Evolutionary conservation across 441 rosid genomes (phyloP), one percentile per base, ranked within the genome.

Genomic region (Bocquillonia castaneifolia): DNA sequence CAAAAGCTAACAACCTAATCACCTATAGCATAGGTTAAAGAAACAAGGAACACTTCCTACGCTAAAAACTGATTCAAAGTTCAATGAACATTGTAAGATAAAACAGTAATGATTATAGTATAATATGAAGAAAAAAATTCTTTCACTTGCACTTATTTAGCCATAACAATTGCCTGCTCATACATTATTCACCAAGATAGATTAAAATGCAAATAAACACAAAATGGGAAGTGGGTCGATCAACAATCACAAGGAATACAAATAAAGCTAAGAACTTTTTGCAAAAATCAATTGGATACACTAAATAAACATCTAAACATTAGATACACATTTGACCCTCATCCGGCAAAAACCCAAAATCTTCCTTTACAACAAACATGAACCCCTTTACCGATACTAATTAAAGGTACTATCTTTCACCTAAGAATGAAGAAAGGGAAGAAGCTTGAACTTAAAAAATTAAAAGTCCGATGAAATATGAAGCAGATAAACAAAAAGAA

Each of bases 161-260:
- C 42, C 31, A 5, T n/a, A 28, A 20, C n/a, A 42, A 52, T 10
- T 12, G 28, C 52, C 37, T 10, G 55, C 39, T 20, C 26, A 1
- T 28, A 10, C 26, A 66, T 40, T 42, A 40, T 28, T 66, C 51
- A 28, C 48, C 55, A 13, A 45, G 28, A 48, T 8, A 47, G 28
- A 64, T 25, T 32, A 14, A 57, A 18, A 37, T 0, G 10, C 17
- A 47, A 48, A 26, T 52, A 25, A 28, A 36, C 14, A 37, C 53
- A 37, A 9, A 55, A n/a, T 22, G 28, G 40, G 53, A 71, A 56
- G 47, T 45, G 58, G 68, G 56, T 70, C 25, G 25, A 44, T 1
- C n/a, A 44, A 53, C 39, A 25, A 52, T n/a, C 53, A 63, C 17
- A 18, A 32, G 36, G 7, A 1, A 36, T 2, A 22, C 32, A 52